A percentile compares a stretch with the other conserved stretches of the same genome.
Evolutionary conservation across 345 rosid genomes (phyloP).

Genomic region (Pistacia atlantica): DNA sequence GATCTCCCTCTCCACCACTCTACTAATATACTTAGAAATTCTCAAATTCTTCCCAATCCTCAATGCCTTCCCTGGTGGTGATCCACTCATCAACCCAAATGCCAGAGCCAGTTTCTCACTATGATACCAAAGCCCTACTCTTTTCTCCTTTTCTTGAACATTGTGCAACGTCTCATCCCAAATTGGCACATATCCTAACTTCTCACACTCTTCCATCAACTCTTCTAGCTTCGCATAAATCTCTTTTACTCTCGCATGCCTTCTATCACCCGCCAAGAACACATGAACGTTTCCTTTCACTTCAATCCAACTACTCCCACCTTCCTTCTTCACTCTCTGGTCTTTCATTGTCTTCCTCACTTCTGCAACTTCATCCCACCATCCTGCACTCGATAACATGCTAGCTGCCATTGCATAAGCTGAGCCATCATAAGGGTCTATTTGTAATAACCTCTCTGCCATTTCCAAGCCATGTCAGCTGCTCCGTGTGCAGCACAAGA

Average conservation of each 20-base stretch:
- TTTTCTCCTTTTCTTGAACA: slow-evolving; percentile 27
- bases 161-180: no score
- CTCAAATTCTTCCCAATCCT: slow-evolving; percentile 22
- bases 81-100: slow-evolving; percentile 28
- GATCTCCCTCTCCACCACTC: slow-evolving; percentile 36
- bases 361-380: no score
- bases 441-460: slow-evolving; percentile 32
- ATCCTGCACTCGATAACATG: slow-evolving; percentile 19
- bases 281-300: no score
- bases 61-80: slow-evolving; percentile 30
- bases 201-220: no score
- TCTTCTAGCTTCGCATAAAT: no score
- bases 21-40: slow-evolving; percentile 43
- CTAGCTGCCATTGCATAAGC: slow-evolving; percentile 43
- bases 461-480: slow-evolving; percentile 29
- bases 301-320: no score
- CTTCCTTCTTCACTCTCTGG: no score
- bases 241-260: no score
- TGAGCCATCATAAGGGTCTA: slow-evolving; percentile 40
- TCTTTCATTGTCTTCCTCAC: no score
- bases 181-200: no score
- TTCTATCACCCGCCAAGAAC: no score
- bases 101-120: slow-evolving; percentile 65
- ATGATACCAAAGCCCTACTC: slow-evolving; percentile 43
- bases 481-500: no score